A percentile compares a stretch with the other conserved stretches of the same genome.
Evolutionary conservation across 805 yeast genomes (phyloP).

Genomic region (Cyberlindnera subsufficiens): DNA sequence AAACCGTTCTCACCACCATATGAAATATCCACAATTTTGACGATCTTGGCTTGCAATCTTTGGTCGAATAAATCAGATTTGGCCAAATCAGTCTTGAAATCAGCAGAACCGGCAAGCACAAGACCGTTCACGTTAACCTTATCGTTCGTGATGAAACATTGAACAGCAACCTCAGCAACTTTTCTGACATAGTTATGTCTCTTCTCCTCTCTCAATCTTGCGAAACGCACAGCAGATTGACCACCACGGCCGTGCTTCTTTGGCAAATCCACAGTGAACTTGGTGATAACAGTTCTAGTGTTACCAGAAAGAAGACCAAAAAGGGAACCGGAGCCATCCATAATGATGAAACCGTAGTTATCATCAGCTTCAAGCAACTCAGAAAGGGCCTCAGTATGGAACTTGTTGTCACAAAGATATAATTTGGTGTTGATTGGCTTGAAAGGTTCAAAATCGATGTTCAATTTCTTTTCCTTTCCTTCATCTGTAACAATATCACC

Average conservation of each 20-base stretch:
- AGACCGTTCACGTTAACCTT: constrained; percentile 92
- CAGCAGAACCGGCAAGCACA: constrained; percentile 98
- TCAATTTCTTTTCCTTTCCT: constrained; percentile 95
- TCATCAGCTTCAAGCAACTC: constrained; percentile 95
- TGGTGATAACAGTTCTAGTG: constrained; percentile 92
- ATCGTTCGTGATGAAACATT: constrained; percentile 91
- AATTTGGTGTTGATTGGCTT: constrained; percentile 97
- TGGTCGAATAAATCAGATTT: constrained; percentile 90
- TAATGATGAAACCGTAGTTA: constrained; percentile 93
- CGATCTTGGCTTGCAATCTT: constrained; percentile 81
- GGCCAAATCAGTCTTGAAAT: constrained; percentile 91
- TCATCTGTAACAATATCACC: constrained; percentile 97
- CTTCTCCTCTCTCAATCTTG: constrained; percentile 97
- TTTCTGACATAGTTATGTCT: constrained; percentile 98
- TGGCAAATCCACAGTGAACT: constrained; percentile 95
- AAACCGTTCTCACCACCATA: constrained; percentile 99
- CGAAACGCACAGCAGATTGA: constrained; percentile 98
- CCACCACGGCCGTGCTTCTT: constrained; percentile 99
- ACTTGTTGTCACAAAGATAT: constrained; percentile 94
- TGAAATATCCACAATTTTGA: constrained; percentile 92
- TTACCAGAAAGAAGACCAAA: constrained; percentile 96
- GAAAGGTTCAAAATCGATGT: constrained; percentile 97
- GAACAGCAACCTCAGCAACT: constrained; percentile 97
- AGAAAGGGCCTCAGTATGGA: constrained; percentile 94
- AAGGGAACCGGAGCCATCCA: constrained; percentile 99